phyloP scores from a whole-genome alignment of 306 rosid species.

The Citrullus amarus region DNA sequence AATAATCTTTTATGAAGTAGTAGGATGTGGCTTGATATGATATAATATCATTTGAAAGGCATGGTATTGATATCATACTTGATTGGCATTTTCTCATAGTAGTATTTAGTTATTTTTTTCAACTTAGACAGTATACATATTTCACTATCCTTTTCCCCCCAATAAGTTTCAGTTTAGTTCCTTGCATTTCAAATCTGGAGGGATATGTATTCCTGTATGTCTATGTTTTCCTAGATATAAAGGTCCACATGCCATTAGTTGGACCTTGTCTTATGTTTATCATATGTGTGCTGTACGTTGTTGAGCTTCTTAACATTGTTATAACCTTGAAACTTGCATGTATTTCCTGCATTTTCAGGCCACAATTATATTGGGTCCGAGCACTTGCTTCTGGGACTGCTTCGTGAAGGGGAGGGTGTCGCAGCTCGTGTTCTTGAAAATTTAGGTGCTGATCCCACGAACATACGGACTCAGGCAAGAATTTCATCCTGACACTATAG shows the following conservation, averaged over 20 bases:
- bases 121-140: background rate
- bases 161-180: background rate
- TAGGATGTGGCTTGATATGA: background rate
- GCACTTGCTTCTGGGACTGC: constrained; percentile 94
- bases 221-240: background rate
- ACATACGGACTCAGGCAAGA: constrained; percentile 88
- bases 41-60: background rate
- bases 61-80: background rate
- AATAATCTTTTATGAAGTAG: background rate
- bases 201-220: background rate
- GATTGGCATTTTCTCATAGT: background rate
- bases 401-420: constrained; percentile 96
- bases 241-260: background rate
- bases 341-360: constrained; percentile 27
- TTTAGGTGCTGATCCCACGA: constrained; percentile 86
- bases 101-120: background rate
- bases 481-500: background rate
- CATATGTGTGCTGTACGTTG: background rate
- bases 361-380: constrained; percentile 95
- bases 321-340: background rate
- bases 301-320: background rate
- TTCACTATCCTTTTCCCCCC: background rate
- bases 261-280: background rate
- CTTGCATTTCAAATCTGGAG: background rate
- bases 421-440: constrained; percentile 97